phyloP scores from a whole-genome alignment of 129 eudicot genomes.

The Helianthus tuberosus region DNA sequence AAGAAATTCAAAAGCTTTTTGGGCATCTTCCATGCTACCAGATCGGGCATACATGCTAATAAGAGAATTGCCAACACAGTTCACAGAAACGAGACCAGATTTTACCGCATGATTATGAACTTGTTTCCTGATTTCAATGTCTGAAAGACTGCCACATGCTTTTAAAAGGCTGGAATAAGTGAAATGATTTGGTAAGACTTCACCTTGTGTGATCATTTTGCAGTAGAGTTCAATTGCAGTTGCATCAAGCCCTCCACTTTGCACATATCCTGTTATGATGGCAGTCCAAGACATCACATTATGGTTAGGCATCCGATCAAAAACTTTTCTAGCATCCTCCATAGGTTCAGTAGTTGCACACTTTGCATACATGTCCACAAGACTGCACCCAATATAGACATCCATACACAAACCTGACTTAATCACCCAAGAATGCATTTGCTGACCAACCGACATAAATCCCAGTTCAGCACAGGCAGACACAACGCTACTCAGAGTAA shows the following conservation, averaged over 20 bases:
- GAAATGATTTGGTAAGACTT: slow-evolving; percentile 60
- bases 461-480: slow-evolving; percentile 70
- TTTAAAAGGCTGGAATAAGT: slow-evolving; percentile 63
- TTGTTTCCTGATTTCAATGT: slow-evolving; percentile 56
- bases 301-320: slow-evolving; percentile 53
- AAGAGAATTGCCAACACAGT: slow-evolving; percentile 75
- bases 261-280: slow-evolving; percentile 62
- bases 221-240: slow-evolving; percentile 63
- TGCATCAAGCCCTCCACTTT: slow-evolving; percentile 49
- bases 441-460: slow-evolving; percentile 46
- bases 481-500: slow-evolving; percentile 53
- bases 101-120: slow-evolving; percentile 62
- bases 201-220: slow-evolving; percentile 55
- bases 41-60: slow-evolving; percentile 73
- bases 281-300: slow-evolving; percentile 83
- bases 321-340: slow-evolving; percentile 57
- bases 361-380: slow-evolving; percentile 86
- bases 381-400: slow-evolving; percentile 73
- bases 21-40: slow-evolving; percentile 70
- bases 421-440: slow-evolving; percentile 62
- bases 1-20: slow-evolving; percentile 64
- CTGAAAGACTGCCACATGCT: slow-evolving; percentile 55
- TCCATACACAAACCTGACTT: slow-evolving; percentile 52
- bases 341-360: slow-evolving; percentile 45
- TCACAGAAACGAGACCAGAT: slow-evolving; percentile 50